Conservation (phyloP, 1,139 yeast species). For the Yamadazyma dendronema region DNA sequence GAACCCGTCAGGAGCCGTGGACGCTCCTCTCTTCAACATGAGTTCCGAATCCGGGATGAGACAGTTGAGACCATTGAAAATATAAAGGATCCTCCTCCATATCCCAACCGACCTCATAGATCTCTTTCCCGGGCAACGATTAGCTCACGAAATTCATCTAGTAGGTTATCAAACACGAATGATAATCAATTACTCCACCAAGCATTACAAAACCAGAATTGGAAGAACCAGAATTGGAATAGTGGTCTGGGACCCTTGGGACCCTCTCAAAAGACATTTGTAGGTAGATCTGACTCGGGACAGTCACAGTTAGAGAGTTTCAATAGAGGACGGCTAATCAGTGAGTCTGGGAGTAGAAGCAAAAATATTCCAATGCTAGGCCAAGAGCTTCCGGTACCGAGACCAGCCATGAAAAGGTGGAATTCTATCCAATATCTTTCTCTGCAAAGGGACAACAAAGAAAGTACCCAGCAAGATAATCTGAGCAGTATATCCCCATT, state of each 20-base stretch:
- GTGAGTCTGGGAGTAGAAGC: slow-evolving; percentile 2
- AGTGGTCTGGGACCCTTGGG: not conserved
- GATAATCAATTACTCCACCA: slow-evolving; percentile 14
- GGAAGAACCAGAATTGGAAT: not conserved
- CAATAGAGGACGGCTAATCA: not conserved
- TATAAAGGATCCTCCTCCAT: slow-evolving; percentile 3
- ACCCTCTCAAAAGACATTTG: no score
- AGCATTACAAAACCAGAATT: slow-evolving; percentile 12
- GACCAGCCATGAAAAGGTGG: slow-evolving; percentile 26
- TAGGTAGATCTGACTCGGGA: no score
- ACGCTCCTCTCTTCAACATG: slow-evolving; percentile 7
- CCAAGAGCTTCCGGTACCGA: slow-evolving; percentile 1
- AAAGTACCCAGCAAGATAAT: not conserved
- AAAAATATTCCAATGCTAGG: slow-evolving; percentile 22
- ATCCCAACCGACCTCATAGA: slow-evolving; percentile 10
- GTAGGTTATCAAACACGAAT: not conserved
- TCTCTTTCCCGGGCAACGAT: slow-evolving; percentile 11
- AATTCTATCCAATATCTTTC: slow-evolving; percentile 19
- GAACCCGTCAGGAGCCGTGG: slow-evolving; percentile 9
- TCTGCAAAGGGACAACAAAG: slow-evolving; percentile 2
- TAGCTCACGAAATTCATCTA: not conserved
- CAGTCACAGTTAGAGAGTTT: no score
- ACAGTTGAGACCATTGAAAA: slow-evolving; percentile 6
- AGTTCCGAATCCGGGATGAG: slow-evolving; percentile 13
- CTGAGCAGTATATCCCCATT: slow-evolving; percentile 26